A percentile compares a stretch with the other conserved stretches of the same genome.
phyloP scores from a whole-genome alignment of 192 early-diverging fungal genomes.

The Backusella liffmaniae region DNA sequence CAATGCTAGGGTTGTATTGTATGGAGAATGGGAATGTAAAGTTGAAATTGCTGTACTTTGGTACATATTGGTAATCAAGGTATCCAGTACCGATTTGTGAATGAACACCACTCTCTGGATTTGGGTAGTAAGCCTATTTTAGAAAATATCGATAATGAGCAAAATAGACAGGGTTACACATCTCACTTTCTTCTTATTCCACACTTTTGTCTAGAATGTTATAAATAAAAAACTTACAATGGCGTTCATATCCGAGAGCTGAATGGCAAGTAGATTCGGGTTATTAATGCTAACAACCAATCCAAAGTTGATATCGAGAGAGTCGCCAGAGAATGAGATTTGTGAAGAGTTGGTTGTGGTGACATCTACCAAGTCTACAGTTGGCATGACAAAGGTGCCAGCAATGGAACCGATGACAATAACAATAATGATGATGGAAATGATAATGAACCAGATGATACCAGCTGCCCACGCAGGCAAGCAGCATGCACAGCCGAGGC shows the following conservation, averaged over 20 bases:
- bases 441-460: constrained; percentile 23
- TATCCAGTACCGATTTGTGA: constrained; percentile 3
- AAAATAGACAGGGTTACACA: neutral
- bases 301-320: constrained; percentile 20
- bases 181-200: neutral
- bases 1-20: constrained; percentile 27
- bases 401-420: constrained; percentile 34
- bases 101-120: constrained; percentile 17
- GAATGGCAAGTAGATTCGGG: constrained; percentile 39
- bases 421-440: constrained; percentile 32
- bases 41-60: constrained; percentile 8
- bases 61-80: constrained; percentile 4
- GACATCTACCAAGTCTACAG: neutral
- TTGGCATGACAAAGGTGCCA: constrained; percentile 36
- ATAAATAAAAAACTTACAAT: constrained; percentile 32
- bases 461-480: constrained; percentile 20
- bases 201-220: constrained; percentile 1
- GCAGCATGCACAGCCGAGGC: constrained; percentile 28
- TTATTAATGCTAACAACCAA: constrained; percentile 36
- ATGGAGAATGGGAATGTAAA: constrained; percentile 41
- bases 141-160: constrained; percentile 9
- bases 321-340: neutral
- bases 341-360: neutral
- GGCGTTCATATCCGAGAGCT: constrained; percentile 39
- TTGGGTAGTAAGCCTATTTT: constrained; percentile 49